Percentiles rank a stretch among this genome's conserved stretches.
Conservation (phyloP, 2,329 filamentous ascomycete species). For the Colletotrichum sp. region DNA sequence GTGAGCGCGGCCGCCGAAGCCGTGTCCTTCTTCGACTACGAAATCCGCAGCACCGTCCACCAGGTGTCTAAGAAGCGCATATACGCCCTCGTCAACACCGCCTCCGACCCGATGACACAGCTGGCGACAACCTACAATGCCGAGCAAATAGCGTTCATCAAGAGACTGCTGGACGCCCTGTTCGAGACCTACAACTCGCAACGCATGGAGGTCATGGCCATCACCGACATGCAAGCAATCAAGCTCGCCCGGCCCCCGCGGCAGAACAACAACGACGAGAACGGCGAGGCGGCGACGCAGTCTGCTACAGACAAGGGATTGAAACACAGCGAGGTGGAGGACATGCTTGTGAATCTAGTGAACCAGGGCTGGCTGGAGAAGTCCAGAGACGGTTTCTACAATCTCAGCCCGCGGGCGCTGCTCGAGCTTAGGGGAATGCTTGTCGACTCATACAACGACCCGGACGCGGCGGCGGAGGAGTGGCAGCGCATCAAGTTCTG, state of each 20-base stretch:
- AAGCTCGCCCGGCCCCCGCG: constrained; percentile 64
- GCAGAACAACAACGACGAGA: constrained; percentile 31
- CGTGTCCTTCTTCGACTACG: constrained; percentile 82
- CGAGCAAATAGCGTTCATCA: constrained; percentile 90
- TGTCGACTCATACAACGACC: constrained; percentile 87
- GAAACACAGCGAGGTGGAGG: constrained; percentile 79
- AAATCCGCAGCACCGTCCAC: constrained; percentile 77
- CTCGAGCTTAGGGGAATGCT: constrained; percentile 88
- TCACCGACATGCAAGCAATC: constrained; percentile 79
- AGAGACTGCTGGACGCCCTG: constrained; percentile 86
- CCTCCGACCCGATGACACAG: constrained; percentile 83
- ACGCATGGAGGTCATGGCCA: constrained; percentile 81
- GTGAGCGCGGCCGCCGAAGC: constrained; percentile 73
- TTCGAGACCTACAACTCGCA: constrained; percentile 87
- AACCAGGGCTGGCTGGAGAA: constrained; percentile 85
- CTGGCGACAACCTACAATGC: constrained; percentile 80
- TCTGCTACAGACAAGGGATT: constrained; percentile 58
- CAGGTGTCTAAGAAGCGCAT: constrained; percentile 71
- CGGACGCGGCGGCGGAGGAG: constrained; percentile 60
- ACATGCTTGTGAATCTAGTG: constrained; percentile 70
- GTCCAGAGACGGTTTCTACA: constrained; percentile 74
- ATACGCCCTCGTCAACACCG: constrained; percentile 87
- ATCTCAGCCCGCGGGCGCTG: constrained; percentile 75
- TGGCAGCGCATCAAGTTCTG: constrained; percentile 85
- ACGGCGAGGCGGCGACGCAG: constrained; percentile 35